Evolutionary conservation across 208 protist genomes (phyloP).

Genomic region (Crithidia thermophila): DNA sequence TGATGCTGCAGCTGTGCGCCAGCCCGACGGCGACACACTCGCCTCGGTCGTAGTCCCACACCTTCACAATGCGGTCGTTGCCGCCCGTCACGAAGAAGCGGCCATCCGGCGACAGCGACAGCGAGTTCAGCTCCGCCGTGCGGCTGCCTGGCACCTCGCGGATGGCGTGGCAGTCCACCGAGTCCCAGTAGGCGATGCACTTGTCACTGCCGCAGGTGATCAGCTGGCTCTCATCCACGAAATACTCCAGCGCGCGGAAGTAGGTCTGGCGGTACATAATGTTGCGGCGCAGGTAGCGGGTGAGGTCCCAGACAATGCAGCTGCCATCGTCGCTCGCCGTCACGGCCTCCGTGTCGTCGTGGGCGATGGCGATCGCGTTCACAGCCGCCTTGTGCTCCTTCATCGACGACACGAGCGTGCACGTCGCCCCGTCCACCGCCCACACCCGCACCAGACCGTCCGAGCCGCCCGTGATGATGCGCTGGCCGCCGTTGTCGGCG

Average conservation of each 20-base stretch:
- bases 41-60: slow-evolving; percentile 96
- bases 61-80: slow-evolving; percentile 94
- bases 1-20: slow-evolving; percentile 94
- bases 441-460: slow-evolving; percentile 95
- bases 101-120: slow-evolving; percentile 90
- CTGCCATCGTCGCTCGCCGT: slow-evolving; percentile 94
- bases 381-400: slow-evolving; percentile 96
- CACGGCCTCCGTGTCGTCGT: slow-evolving; percentile 94
- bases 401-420: slow-evolving; percentile 93
- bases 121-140: slow-evolving; percentile 90
- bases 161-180: slow-evolving; percentile 93
- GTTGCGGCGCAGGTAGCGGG: slow-evolving; percentile 90
- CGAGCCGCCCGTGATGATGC: slow-evolving; percentile 91
- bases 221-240: slow-evolving; percentile 94
- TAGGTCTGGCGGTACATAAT: slow-evolving; percentile 96
- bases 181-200: slow-evolving; percentile 96
- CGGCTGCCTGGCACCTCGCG: slow-evolving; percentile 92
- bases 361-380: slow-evolving; percentile 83
- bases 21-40: slow-evolving; percentile 87
- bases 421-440: slow-evolving; percentile 65
- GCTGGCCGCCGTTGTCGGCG: slow-evolving; percentile 59
- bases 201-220: slow-evolving; percentile 95
- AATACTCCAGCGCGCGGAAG: slow-evolving; percentile 93
- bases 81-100: slow-evolving; percentile 92
- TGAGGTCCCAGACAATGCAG: slow-evolving; percentile 96